Conservation (phyloP, 495 filamentous ascomycete species). For the Annulohypoxylon moriforme region DNA sequence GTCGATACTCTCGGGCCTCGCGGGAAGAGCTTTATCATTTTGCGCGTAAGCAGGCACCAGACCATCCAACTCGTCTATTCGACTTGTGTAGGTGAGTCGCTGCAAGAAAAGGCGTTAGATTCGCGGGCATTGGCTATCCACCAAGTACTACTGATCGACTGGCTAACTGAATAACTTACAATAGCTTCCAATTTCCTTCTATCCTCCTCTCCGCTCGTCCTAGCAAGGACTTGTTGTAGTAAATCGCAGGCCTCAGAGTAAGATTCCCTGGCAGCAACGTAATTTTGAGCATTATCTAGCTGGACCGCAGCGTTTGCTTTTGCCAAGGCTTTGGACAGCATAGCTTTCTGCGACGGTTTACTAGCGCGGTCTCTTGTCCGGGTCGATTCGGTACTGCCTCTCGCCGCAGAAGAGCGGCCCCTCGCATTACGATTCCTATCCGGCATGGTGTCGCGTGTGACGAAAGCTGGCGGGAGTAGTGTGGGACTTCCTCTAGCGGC, state of each 20-base stretch:
- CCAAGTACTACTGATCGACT: neutral
- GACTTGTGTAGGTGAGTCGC: constrained; percentile 88
- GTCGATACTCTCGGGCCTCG: constrained; percentile 75
- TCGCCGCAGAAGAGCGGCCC: constrained; percentile 59
- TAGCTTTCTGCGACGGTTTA: constrained; percentile 83
- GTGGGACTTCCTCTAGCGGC: constrained; percentile 27
- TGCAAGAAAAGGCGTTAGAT: constrained; percentile 50
- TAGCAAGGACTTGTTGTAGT: constrained; percentile 85
- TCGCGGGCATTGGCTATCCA: neutral
- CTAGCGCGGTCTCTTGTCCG: constrained; percentile 49
- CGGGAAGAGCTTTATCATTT: constrained; percentile 78
- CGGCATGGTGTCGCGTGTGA: constrained; percentile 42
- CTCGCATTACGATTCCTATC: constrained; percentile 59
- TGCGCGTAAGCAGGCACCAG: constrained; percentile 69
- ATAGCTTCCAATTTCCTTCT: constrained; percentile 90
- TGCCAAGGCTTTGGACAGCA: constrained; percentile 92
- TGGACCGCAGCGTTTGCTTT: constrained; percentile 96
- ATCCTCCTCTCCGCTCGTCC: constrained; percentile 86
- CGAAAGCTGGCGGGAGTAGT: constrained; percentile 39
- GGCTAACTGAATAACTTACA: no score
- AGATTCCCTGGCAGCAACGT: constrained; percentile 90
- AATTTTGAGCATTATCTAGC: constrained; percentile 94
- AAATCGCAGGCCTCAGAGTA: constrained; percentile 91
- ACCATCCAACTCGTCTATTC: constrained; percentile 84
- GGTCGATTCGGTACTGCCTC: constrained; percentile 55